Evolutionary conservation across 2,329 filamentous ascomycete species (phyloP), one percentile per base, ranked within the genome.

Genomic region (Aureobasidium melanogenum): DNA sequence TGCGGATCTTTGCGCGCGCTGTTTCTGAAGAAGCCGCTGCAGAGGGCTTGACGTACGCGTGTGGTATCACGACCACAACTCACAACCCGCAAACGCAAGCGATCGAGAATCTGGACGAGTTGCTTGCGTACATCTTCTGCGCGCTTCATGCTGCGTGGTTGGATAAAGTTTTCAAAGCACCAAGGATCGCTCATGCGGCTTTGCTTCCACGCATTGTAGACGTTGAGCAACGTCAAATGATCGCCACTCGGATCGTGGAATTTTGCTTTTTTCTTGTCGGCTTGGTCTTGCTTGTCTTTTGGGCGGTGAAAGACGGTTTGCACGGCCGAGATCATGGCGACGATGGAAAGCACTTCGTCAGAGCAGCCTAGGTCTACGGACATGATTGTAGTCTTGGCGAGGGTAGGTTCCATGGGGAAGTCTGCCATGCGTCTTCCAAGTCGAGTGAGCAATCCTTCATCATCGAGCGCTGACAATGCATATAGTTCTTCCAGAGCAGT

Each of bases 111-210:
- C 67, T 89, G 89, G 58, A 93, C 84, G 3, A 99, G 82, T 74
- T 99, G 94, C 64, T 95, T 88, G 19, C 94, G 85, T 0, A 99
- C 91, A 72, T 99, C 94, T 72, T 93, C 89, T 10, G 91, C 92
- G 12, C 93, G 87, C 62, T 86, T 84, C 84, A 99, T 96, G 36
- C 86, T 87, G 1, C 92, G 85, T 5, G 91, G 91, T 72, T 97
- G 92, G 72, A 99, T 94, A 73, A 96, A 99, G 74, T 99, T 97
- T 71, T 99, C 95, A 67, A 91, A 93, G 72, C 94, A 97, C 94
- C 94, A 99, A 0, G 92, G 86, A 62, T 86, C 89, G 54, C 86
- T 88, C 75, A 84, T 96, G 7, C 87, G 87, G 64, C 85, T 88
- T 47, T 87, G 82, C 73, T 96, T 96, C 94, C 94, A 99, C n/a